Conservation (phyloP, 176 grass and related monocot species). For the Olyra latifolia region DNA sequence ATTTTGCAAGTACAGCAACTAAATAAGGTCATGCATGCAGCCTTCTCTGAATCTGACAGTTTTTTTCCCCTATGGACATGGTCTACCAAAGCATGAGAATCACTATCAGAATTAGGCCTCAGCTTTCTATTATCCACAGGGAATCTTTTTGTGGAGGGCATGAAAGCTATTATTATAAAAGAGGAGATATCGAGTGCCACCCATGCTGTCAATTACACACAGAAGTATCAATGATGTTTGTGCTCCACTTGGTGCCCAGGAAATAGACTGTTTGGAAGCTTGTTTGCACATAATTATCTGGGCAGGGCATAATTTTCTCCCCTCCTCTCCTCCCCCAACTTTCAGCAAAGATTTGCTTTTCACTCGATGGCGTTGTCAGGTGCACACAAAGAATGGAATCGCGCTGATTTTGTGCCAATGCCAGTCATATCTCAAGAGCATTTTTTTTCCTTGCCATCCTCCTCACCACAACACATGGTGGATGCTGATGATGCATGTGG, state of each 20-base stretch:
- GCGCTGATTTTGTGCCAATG: constrained; percentile 1
- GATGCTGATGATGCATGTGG: not conserved
- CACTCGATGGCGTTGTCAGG: constrained; percentile 6
- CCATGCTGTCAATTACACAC: constrained; percentile 24
- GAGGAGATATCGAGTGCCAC: constrained; percentile 9
- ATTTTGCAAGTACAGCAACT: not conserved
- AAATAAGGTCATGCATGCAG: not conserved
- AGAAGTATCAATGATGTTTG: constrained; percentile 12
- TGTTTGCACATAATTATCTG: constrained; percentile 18
- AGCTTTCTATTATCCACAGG: constrained; percentile 5
- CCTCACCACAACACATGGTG: not conserved
- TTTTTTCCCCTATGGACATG: not conserved
- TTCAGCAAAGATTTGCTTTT: constrained; percentile 7
- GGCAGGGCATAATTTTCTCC: not conserved
- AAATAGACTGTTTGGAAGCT: constrained; percentile 13
- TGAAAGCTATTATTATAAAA: constrained; percentile 16
- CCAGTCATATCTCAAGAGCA: not conserved
- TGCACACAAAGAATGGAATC: constrained; percentile 1
- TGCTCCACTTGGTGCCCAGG: constrained; percentile 21
- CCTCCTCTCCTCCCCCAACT: not conserved
- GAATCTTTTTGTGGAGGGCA: constrained; percentile 25
- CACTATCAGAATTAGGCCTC: constrained; percentile 9
- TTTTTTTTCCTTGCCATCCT: too few relatives aligned
- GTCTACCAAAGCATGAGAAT: constrained; percentile 14
- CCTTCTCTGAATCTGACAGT: not conserved